phyloP scores from a whole-genome alignment of 2,329 filamentous ascomycete species.

The Trichoderma sp. region DNA sequence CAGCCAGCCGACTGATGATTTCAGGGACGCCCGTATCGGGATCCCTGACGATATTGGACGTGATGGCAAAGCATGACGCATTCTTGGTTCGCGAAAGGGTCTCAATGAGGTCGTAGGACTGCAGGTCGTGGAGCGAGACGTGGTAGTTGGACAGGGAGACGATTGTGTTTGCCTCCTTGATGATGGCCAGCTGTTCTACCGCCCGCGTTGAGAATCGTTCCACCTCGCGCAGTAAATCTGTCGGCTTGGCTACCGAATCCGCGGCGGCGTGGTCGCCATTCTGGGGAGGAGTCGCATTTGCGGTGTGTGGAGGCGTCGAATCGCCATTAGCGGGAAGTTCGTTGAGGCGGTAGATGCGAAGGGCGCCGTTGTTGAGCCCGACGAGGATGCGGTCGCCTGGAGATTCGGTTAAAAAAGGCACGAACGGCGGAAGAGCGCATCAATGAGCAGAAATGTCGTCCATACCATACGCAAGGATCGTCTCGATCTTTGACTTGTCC shows the following conservation, averaged over 20 bases:
- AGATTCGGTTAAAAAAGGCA: not conserved
- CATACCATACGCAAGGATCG: conserved; percentile 83
- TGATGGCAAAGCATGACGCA: conserved; percentile 86
- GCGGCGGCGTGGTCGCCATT: conserved; percentile 32
- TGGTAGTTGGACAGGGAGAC: conserved; percentile 88
- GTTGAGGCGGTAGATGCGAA: conserved; percentile 90
- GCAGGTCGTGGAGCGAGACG: conserved; percentile 85
- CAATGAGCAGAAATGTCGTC: not conserved
- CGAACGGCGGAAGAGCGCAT: not conserved
- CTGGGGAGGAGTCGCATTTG: conserved; percentile 30
- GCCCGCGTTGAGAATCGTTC: conserved; percentile 90
- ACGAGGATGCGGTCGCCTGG: conserved; percentile 85
- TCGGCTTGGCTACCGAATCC: conserved; percentile 51
- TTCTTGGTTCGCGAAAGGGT: conserved; percentile 80
- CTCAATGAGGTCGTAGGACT: conserved; percentile 79
- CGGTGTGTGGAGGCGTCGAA: conserved; percentile 29
- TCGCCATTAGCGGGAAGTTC: conserved; percentile 49
- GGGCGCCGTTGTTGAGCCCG: conserved; percentile 81
- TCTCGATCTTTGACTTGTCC: conserved; percentile 97
- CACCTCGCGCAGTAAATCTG: conserved; percentile 84
- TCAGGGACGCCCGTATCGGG: conserved; percentile 81
- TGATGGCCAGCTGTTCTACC: conserved; percentile 89
- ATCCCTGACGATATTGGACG: conserved; percentile 93
- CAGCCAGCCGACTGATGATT: conserved; percentile 86
- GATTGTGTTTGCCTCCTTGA: conserved; percentile 91